Conservation (phyloP, 495 filamentous ascomycete species). For the Niebla homalea region DNA sequence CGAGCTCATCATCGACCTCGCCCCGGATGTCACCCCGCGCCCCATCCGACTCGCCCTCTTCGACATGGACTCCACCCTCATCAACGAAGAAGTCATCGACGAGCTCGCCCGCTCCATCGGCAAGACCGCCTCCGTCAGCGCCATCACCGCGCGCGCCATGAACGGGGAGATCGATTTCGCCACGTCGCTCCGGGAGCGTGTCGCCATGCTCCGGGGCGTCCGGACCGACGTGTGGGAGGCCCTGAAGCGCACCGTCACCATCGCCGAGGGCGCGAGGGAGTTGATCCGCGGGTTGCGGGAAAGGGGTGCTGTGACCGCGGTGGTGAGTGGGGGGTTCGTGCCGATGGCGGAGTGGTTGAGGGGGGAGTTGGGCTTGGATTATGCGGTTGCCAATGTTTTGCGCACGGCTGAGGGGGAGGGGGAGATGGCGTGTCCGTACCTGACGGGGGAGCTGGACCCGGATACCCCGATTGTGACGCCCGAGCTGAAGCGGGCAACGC, state of each 20-base stretch:
- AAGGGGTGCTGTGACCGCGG: conserved; percentile 71
- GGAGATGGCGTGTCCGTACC: conserved; percentile 14
- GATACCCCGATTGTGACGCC: conserved; percentile 69
- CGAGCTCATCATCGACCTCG: conserved; percentile 70
- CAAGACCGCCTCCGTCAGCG: conserved; percentile 53
- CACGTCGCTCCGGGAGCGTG: conserved; percentile 61
- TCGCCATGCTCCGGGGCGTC: conserved; percentile 67
- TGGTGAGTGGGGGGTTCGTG: conserved; percentile 83
- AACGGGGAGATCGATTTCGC: conserved; percentile 93
- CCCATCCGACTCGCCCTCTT: conserved; percentile 56
- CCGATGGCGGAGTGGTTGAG: conserved; percentile 81
- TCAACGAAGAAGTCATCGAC: conserved; percentile 93
- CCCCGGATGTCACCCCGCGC: conserved; percentile 41
- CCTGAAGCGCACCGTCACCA: conserved; percentile 55
- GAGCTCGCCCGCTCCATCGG: conserved; percentile 75
- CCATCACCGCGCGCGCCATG: conserved; percentile 89
- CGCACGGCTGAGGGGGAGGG: background rate
- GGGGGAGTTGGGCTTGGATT: conserved; percentile 64
- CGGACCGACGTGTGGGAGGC: conserved; percentile 68
- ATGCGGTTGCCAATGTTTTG: conserved; percentile 68
- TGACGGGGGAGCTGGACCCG: conserved; percentile 65
- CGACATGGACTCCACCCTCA: conserved; percentile 96
- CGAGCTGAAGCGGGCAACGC: conserved; percentile 60
- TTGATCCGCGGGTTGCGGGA: conserved; percentile 57
- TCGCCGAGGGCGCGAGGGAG: conserved; percentile 67